Evolutionary conservation across 306 rosid genomes (phyloP).

Genomic region (Quercus robur): DNA sequence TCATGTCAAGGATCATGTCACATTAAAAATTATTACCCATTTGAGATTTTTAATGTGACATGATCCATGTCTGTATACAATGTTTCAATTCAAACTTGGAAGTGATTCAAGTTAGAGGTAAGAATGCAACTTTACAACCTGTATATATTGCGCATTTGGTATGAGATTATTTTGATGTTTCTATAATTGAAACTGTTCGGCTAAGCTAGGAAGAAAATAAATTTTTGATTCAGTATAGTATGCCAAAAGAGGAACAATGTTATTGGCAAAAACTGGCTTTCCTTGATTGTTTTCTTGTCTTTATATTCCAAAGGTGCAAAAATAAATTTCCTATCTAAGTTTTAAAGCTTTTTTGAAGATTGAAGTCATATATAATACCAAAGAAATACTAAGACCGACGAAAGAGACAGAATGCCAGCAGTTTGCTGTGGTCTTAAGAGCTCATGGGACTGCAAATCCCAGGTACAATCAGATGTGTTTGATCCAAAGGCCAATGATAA

Average conservation of each 20-base stretch:
- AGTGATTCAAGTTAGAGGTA: background rate
- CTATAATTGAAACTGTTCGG: constrained; percentile 11
- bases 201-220: background rate
- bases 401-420: constrained; percentile 31
- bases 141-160: background rate
- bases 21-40: too few species aligned
- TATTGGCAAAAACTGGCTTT: background rate
- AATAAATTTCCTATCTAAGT: constrained; percentile 16
- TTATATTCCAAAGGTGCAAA: constrained; percentile 2
- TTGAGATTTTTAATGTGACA: background rate
- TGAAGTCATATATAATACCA: constrained; percentile 7
- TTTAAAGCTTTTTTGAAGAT: constrained; percentile 6
- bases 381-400: background rate
- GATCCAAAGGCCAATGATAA: constrained; percentile 31
- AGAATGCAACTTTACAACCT: constrained; percentile 4
- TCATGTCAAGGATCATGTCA: too few species aligned
- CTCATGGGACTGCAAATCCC: constrained; percentile 41
- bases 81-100: constrained; percentile 3
- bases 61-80: background rate
- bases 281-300: constrained; percentile 22
- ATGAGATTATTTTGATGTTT: background rate
- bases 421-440: constrained; percentile 40
- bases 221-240: background rate
- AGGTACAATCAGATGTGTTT: constrained; percentile 35
- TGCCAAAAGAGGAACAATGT: background rate